These are phyloP conservation scores for Baudoinia panamericana DNA, from an alignment of 495 filamentous ascomycete species.

Conservation along the genomic window DNA sequence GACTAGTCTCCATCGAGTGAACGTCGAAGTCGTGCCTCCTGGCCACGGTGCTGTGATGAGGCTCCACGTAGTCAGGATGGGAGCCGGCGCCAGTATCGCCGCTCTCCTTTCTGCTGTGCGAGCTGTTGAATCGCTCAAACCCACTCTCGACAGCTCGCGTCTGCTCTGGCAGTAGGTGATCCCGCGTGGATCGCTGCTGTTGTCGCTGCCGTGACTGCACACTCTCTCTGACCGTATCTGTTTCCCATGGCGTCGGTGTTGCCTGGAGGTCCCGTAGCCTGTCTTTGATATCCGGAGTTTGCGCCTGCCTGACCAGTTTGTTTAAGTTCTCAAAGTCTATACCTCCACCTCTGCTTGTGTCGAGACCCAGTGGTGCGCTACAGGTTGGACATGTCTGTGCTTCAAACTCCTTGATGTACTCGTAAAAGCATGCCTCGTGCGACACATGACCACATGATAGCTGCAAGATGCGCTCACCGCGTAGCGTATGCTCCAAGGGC, in stretches of 20 bases:
- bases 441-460: conserved; percentile 93
- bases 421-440: conserved; percentile 98
- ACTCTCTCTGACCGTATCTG: conserved; percentile 30
- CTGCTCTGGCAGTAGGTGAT: conserved; percentile 24
- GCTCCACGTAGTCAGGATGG: conserved; percentile 53
- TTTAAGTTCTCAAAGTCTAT: conserved; percentile 71
- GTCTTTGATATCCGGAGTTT: conserved; percentile 47
- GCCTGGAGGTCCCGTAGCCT: conserved; percentile 33
- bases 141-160: conserved; percentile 39
- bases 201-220: conserved; percentile 25
- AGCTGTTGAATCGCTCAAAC: conserved; percentile 33
- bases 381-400: conserved; percentile 92
- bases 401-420: conserved; percentile 91
- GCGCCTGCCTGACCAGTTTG: conserved; percentile 79
- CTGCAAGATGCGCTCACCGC: conserved; percentile 88
- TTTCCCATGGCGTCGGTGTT: conserved; percentile 50
- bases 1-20: conserved; percentile 84
- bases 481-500: conserved; percentile 88
- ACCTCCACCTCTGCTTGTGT: conserved; percentile 78
- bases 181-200: conserved; percentile 8
- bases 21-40: conserved; percentile 89
- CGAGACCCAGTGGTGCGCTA: conserved; percentile 80
- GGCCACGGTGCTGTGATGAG: conserved; percentile 31
- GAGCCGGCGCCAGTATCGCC: conserved; percentile 59
- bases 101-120: conserved; percentile 57